A percentile compares a stretch with the other conserved stretches of the same genome.
These are phyloP conservation scores for Fusarium veterinarium DNA, from an alignment of 2,329 filamentous ascomycete genomes.

Conservation along the genomic window DNA sequence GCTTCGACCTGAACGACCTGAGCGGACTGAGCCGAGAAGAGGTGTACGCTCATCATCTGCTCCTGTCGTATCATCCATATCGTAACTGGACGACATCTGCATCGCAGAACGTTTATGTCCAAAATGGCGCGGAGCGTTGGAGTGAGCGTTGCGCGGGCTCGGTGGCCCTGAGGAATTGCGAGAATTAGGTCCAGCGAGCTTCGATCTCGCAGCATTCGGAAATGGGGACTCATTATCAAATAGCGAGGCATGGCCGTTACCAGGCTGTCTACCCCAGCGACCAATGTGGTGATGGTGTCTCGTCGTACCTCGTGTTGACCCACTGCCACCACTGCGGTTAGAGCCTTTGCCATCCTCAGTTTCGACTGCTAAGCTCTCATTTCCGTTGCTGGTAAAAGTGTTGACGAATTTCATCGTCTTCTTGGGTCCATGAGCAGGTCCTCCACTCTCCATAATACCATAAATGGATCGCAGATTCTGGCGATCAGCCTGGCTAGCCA, in stretches of 20 bases:
- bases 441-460: constrained; percentile 70
- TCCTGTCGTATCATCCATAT: constrained; percentile 81
- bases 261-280: constrained; percentile 77
- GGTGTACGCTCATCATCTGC: constrained; percentile 92
- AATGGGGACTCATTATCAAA: constrained; percentile 85
- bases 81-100: constrained; percentile 74
- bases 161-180: constrained; percentile 75
- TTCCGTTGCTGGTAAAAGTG: constrained; percentile 73
- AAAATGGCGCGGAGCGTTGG: constrained; percentile 44
- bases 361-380: constrained; percentile 63
- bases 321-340: constrained; percentile 68
- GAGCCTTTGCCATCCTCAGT: constrained; percentile 74
- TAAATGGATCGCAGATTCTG: constrained; percentile 73
- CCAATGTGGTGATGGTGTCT: constrained; percentile 82
- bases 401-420: constrained; percentile 98
- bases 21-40: constrained; percentile 73
- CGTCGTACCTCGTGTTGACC: constrained; percentile 72
- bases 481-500: constrained; percentile 75
- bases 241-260: constrained; percentile 75
- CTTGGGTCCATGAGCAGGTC: constrained; percentile 64
- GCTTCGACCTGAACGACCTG: constrained; percentile 66
- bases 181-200: constrained; percentile 67
- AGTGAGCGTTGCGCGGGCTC: constrained; percentile 71
- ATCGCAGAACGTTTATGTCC: constrained; percentile 63
- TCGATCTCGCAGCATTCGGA: constrained; percentile 71